Percentiles rank a stretch among this genome's conserved stretches.
Evolutionary conservation across 352 stramenopile genomes (phyloP).

Genomic region (Pythium rishiriense): DNA sequence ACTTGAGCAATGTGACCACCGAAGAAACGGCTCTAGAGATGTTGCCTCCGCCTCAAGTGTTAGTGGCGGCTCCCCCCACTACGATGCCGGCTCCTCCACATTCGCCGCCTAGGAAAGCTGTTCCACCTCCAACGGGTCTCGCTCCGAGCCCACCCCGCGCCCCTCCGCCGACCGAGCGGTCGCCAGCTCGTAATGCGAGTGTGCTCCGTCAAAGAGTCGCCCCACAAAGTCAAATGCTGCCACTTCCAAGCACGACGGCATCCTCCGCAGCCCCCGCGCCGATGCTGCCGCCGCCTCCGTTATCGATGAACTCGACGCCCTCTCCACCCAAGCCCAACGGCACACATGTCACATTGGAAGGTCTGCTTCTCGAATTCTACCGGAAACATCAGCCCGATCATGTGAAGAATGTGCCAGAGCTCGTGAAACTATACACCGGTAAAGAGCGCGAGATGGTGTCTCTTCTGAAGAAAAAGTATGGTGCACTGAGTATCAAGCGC

Average conservation of each 20-base stretch:
- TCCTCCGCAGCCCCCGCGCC: neutral
- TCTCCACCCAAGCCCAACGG: neutral
- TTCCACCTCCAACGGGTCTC: conserved; percentile 3
- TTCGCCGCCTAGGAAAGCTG: neutral
- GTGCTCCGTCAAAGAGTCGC: conserved; percentile 21
- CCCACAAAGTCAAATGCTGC: neutral
- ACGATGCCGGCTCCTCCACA: neutral
- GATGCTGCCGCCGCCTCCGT: neutral
- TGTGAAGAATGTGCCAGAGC: conserved; percentile 53
- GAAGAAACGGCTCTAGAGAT: neutral
- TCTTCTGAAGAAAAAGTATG: conserved; percentile 71
- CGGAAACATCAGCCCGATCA: conserved; percentile 77
- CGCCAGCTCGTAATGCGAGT: conserved; percentile 19
- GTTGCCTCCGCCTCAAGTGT: conserved; percentile 13
- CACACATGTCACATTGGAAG: conserved; percentile 43
- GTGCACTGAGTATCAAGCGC: conserved; percentile 67
- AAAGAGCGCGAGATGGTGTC: conserved; percentile 67
- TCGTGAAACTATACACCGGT: conserved; percentile 60
- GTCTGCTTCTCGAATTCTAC: conserved; percentile 66
- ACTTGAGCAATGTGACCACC: neutral
- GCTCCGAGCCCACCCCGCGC: conserved; percentile 21
- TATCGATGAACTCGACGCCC: neutral
- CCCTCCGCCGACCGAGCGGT: conserved; percentile 16
- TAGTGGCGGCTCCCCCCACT: neutral
- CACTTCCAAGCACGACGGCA: neutral